These are phyloP conservation scores for Salix dunnii DNA, from an alignment of 345 rosid genomes.

Conservation along the genomic window DNA sequence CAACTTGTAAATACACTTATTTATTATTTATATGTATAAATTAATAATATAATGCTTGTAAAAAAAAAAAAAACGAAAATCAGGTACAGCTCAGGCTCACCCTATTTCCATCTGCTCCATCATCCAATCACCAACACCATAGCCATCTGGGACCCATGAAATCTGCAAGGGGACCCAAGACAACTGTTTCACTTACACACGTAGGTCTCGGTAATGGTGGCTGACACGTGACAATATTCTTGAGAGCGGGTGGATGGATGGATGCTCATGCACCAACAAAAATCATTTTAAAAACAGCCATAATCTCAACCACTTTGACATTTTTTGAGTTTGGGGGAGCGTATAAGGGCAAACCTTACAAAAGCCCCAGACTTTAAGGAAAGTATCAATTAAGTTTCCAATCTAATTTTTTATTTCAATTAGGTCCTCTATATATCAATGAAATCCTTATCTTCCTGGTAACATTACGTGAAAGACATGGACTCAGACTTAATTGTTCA, in stretches of 20 bases:
- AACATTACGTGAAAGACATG: too few species aligned
- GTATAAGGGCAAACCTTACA: too few species aligned
- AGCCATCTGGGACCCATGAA: neutral
- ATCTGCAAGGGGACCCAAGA: neutral
- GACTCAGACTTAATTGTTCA: too few species aligned
- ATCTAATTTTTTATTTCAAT: too few species aligned
- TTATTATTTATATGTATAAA: neutral
- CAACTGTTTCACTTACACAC: neutral
- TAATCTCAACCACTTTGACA: too few species aligned
- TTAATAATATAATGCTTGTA: neutral
- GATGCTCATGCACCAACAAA: neutral
- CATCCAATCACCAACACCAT: neutral
- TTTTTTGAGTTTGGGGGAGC: too few species aligned
- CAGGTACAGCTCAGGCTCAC: slow-evolving; percentile 17
- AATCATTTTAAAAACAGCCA: too few species aligned
- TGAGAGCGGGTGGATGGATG: neutral
- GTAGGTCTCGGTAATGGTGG: neutral
- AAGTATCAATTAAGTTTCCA: too few species aligned
- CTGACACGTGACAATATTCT: slow-evolving; percentile 1
- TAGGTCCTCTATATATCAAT: too few species aligned
- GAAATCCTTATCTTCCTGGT: too few species aligned
- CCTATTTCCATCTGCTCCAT: neutral
- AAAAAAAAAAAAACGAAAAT: neutral
- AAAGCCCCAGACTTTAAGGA: too few species aligned
- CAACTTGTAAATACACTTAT: neutral